Evolutionary conservation across 495 filamentous ascomycete genomes (phyloP).

Genomic region (Penicillium nucicola): DNA sequence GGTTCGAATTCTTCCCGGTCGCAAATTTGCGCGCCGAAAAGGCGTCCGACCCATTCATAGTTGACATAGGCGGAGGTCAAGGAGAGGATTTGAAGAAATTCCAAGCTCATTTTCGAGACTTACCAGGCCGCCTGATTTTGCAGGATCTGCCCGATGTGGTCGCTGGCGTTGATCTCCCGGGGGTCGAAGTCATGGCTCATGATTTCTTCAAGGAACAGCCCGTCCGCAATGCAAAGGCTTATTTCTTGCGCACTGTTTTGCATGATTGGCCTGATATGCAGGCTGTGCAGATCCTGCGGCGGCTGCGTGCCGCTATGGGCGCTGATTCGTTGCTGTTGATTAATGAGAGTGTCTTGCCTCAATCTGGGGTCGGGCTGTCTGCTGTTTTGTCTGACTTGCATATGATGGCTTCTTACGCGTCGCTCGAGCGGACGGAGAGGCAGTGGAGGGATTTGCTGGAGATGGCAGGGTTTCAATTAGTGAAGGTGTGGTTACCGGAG

Average conservation of each 20-base stretch:
- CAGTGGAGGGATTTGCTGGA: slow-evolving; percentile 30
- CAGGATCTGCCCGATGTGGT: slow-evolving; percentile 46
- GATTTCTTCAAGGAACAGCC: slow-evolving; percentile 52
- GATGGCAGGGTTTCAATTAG: slow-evolving; percentile 55
- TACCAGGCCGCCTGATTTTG: slow-evolving; percentile 48
- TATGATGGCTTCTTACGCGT: slow-evolving; percentile 37
- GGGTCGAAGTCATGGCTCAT: slow-evolving; percentile 34
- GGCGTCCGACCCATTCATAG: slow-evolving; percentile 23
- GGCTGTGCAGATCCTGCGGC: slow-evolving; percentile 35
- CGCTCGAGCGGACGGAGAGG: slow-evolving; percentile 30
- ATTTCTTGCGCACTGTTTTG: slow-evolving; percentile 36
- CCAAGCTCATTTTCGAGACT: slow-evolving; percentile 40
- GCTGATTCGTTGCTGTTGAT: slow-evolving; percentile 41
- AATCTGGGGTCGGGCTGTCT: slow-evolving; percentile 5
- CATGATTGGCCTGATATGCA: slow-evolving; percentile 50
- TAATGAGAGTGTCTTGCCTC: slow-evolving; percentile 30
- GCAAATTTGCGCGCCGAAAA: not conserved
- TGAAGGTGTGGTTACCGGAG: slow-evolving; percentile 29
- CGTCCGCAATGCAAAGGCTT: slow-evolving; percentile 28
- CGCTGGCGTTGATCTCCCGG: slow-evolving; percentile 21
- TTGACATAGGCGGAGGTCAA: slow-evolving; percentile 55
- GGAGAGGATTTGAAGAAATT: slow-evolving; percentile 52
- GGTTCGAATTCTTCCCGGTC: slow-evolving; percentile 21
- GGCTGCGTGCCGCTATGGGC: slow-evolving; percentile 39
- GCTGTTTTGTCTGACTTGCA: slow-evolving; percentile 31